Evolutionary conservation across 192 early-diverging fungal species (phyloP).

Genomic region (Cladochytrium replicatum): DNA sequence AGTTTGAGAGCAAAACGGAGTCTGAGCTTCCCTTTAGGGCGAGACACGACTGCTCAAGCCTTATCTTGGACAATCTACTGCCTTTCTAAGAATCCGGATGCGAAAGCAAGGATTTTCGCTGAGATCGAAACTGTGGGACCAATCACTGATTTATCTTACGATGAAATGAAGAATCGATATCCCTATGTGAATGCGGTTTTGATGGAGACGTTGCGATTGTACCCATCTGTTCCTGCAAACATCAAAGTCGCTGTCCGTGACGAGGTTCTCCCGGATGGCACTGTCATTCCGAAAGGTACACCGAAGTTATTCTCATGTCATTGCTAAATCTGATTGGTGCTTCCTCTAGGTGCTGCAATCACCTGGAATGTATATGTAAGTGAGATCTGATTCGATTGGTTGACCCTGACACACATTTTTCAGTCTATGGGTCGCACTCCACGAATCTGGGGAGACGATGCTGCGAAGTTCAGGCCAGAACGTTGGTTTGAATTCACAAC

Average conservation of each 20-base stretch:
- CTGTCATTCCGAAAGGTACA: conserved; percentile 38
- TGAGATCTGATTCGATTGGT: too few relatives aligned
- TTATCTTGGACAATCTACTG: conserved; percentile 42
- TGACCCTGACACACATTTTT: too few relatives aligned
- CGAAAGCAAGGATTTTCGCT: conserved; percentile 7
- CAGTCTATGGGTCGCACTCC: conserved; percentile 43
- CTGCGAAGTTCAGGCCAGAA: conserved; percentile 50
- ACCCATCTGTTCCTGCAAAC: conserved; percentile 56
- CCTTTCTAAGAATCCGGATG: conserved; percentile 28
- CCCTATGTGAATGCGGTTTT: conserved; percentile 44
- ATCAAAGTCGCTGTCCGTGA: conserved; percentile 46
- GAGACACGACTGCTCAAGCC: conserved; percentile 52
- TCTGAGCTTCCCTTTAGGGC: conserved; percentile 16
- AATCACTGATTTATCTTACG: conserved; percentile 7
- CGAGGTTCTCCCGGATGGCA: conserved; percentile 52
- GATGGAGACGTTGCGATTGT: conserved; percentile 50
- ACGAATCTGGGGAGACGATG: conserved; percentile 54
- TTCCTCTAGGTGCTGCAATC: too few relatives aligned
- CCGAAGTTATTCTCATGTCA: conserved; percentile 32
- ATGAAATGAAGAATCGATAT: conserved; percentile 21
- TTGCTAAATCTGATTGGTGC: too few relatives aligned
- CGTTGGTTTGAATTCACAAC: conserved; percentile 44
- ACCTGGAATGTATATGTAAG: too few relatives aligned
- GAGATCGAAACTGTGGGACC: conserved; percentile 29
- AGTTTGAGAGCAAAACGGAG: too few relatives aligned